Base-by-base conservation (phyloP, 2,329 filamentous ascomycete genomes). In the Fusarium beomiforme region DNA sequence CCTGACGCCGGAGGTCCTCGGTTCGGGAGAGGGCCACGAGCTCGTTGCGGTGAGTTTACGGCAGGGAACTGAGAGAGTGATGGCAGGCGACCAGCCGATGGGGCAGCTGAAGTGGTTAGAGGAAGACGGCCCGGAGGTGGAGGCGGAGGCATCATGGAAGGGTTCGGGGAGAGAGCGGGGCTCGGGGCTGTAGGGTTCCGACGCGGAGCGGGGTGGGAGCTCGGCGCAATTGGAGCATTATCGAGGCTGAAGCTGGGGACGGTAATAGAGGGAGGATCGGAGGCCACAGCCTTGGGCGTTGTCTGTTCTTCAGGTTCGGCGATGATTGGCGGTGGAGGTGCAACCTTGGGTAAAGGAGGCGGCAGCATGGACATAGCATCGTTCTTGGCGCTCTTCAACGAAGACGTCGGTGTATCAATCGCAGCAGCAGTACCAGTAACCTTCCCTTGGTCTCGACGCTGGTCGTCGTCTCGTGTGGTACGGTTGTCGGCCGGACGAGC, bases 21-120 rank as follows among this genome's bases (percentile, higher is more conserved):
- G 77, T 84, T 81, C 39, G 83, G 83, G 66, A 79, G 66, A 59
- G 84, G 82, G 44, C 80, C 79, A 64, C 77, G 76, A 71, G 86
- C 84, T 56, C 86, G 81, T 73, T 88, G 86, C 5, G 83, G 82
- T 2, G 87, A 89, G 78, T 86, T 85, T 33, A 81, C 63, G 24
- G 86, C 84, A 12, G 86, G 87, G 71, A 88, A 89, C 60, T 81
- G 78, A 37, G 81, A 78, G 54, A 82, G 79, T n/a, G 75, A 75
- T 8, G 80, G 80, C 37, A 78, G 69, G 17, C 79, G 79, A 56
- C 74, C 71, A 31, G 64, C 43, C 3, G 80, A 67, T 10, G 77
- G 80, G 39, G 34, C 37, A 5, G 44, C 34, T 12, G 61, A 41
- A 21, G 62, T 62, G 19, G 67, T 66, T 11, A 73, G 75, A 56